Base-by-base conservation (phyloP, 2,329 filamentous ascomycete genomes). In the Aspergillus hortae region DNA sequence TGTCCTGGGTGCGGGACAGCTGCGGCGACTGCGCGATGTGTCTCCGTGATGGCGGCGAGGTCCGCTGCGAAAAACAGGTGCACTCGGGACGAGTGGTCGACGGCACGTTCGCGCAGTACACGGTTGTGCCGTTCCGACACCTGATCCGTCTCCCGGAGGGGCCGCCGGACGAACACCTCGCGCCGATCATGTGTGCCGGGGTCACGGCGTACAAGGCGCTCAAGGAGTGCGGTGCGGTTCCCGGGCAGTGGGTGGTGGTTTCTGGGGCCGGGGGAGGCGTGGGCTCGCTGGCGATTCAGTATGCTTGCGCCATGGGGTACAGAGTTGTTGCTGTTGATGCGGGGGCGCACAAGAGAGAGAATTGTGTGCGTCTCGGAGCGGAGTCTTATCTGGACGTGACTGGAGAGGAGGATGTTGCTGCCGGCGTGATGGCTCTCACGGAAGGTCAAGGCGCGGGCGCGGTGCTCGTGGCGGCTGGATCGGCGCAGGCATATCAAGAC, bases 401-500 rank as follows among this genome's bases (percentile, higher is more conserved):
- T 49, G 85, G 75, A 51, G 84, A 82, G 67, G 83, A 86, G 71
- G 87, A 95, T 74, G 73, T 96, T 21, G 87, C 95, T 60, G 82
- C 83, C 61, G 89, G 94, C 59, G 90, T 96, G 57, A 89, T 90
- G 77, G 84, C 83, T 43, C 85, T 86, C 27, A 95, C 90, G 1
- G 74, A 82, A 35, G 10, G 11, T 30, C 90, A 92, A 62, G 92
- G 92, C 47, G 90, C 92, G 3, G 88, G 95, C 64, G 92, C 90
- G 33, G 91, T 92, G 55, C 79, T 96, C 59, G 80, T 96, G 44
- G 84, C 96, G 53, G 92, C 92, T 54, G 90, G 90, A 46, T 83
- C 79, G 61, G 91, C 96, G 82, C 89, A 87, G 79, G 92, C 92
- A 47, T 96, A 96, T 84, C 90, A 95, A 77, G 90, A 96, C 77